A percentile compares a stretch with the other conserved stretches of the same genome.
These are phyloP conservation scores for Pseudogymnoascus verrucosus DNA, from an alignment of 2,329 filamentous ascomycete genomes.

Conservation along the genomic window DNA sequence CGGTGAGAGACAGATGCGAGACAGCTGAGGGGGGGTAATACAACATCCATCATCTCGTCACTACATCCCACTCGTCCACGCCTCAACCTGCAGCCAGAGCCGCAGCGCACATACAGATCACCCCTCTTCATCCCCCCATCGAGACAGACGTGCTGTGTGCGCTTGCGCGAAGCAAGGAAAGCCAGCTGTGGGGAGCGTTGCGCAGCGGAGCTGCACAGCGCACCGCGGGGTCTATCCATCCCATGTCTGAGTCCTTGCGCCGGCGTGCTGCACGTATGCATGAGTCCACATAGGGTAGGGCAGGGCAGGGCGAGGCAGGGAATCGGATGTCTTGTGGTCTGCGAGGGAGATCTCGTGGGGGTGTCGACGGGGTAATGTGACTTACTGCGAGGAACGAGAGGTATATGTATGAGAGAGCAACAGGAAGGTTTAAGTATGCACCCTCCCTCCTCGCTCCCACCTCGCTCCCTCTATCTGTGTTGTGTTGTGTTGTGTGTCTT, in stretches of 20 bases:
- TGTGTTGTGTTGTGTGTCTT: not conserved
- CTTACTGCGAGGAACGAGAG: not conserved
- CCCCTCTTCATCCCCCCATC: not conserved
- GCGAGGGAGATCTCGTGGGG: not conserved
- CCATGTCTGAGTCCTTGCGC: conserved; percentile 1
- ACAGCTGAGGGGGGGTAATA: not conserved
- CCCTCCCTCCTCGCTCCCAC: not conserved
- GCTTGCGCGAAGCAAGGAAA: not conserved
- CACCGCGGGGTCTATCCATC: conserved; percentile 3
- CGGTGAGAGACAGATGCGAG: not conserved
- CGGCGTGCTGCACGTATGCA: not conserved
- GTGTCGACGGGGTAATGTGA: not conserved
- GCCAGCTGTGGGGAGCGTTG: not conserved
- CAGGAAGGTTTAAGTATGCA: not conserved
- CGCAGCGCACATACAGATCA: not conserved
- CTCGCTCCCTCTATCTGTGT: not conserved
- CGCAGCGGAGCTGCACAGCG: conserved; percentile 5
- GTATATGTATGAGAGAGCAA: not conserved
- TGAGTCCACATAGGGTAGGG: conserved; percentile 8
- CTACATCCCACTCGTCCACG: not conserved
- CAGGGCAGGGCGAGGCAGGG: not conserved
- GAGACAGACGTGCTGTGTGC: not conserved
- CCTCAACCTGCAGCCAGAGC: not conserved
- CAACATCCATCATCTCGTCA: not conserved
- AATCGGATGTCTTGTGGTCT: not conserved